These are phyloP conservation scores for Cytospora leucostoma DNA, from an alignment of 2,329 filamentous ascomycete species.

Conservation along the genomic window DNA sequence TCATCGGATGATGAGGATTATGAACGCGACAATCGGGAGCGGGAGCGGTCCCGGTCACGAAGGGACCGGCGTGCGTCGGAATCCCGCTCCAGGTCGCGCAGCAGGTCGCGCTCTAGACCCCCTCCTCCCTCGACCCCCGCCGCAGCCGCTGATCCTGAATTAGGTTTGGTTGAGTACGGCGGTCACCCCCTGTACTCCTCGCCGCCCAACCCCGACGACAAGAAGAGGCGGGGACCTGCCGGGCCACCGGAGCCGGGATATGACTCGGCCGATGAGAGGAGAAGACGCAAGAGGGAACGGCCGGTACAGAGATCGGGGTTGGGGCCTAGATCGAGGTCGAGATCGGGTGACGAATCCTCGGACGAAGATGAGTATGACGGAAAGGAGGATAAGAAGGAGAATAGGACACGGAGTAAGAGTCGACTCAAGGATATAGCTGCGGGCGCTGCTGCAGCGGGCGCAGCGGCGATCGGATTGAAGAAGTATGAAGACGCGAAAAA, in stretches of 20 bases:
- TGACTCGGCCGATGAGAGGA: slow-evolving; percentile 49
- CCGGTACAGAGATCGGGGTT: slow-evolving; percentile 22
- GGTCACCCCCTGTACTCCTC: slow-evolving; percentile 54
- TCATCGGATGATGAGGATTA: slow-evolving; percentile 31
- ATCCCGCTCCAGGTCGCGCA: slow-evolving; percentile 41
- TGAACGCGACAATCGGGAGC: slow-evolving; percentile 41
- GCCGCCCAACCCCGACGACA: slow-evolving; percentile 37
- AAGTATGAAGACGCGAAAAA: slow-evolving; percentile 56
- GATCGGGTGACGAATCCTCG: slow-evolving; percentile 28
- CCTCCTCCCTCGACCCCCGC: slow-evolving; percentile 32
- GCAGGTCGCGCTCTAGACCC: slow-evolving; percentile 46
- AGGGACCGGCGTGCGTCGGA: slow-evolving; percentile 25
- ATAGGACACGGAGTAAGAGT: slow-evolving; percentile 56
- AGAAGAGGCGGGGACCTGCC: slow-evolving; percentile 19
- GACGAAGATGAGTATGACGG: slow-evolving; percentile 28
- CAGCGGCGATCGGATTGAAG: slow-evolving; percentile 64
- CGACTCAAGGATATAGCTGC: slow-evolving; percentile 56
- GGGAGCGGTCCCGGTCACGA: slow-evolving; percentile 36
- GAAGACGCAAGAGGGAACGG: slow-evolving; percentile 35
- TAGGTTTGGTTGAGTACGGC: slow-evolving; percentile 71
- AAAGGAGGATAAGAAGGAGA: slow-evolving; percentile 42
- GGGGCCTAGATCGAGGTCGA: slow-evolving; percentile 38
- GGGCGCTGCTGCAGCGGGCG: slow-evolving; percentile 57
- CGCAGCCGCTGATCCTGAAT: slow-evolving; percentile 59
- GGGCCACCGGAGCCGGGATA: slow-evolving; percentile 37